phyloP scores from a whole-genome alignment of 306 rosid genomes.

The Cucurbita pepo region DNA sequence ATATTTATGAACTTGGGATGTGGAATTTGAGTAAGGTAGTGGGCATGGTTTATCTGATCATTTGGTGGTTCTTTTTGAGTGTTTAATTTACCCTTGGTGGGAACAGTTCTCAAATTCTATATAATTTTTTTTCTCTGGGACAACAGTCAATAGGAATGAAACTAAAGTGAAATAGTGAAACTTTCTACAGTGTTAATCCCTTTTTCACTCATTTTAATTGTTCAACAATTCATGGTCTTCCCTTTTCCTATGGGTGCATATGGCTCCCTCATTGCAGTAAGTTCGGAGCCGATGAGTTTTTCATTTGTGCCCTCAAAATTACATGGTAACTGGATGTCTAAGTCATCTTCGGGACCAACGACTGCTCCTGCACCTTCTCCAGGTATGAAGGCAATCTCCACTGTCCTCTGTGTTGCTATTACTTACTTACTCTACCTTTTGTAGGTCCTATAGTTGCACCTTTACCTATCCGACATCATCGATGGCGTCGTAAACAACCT shows the following conservation, averaged over 20 bases:
- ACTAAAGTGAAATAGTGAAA: neutral
- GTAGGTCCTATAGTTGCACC: slow-evolving; percentile 32
- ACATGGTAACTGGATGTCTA: slow-evolving; percentile 15
- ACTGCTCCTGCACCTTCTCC: slow-evolving; percentile 48
- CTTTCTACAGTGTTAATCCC: neutral
- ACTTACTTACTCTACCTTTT: slow-evolving; percentile 10
- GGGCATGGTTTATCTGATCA: neutral
- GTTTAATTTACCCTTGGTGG: neutral
- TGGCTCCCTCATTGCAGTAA: slow-evolving; percentile 32
- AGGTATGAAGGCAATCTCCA: slow-evolving; percentile 25
- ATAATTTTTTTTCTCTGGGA: neutral
- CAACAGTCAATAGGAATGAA: neutral
- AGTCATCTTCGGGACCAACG: slow-evolving; percentile 23
- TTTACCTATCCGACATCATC: slow-evolving; percentile 21
- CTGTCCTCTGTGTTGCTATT: neutral
- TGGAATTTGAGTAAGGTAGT: neutral
- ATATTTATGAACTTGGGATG: neutral
- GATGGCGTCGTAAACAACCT: slow-evolving; percentile 18
- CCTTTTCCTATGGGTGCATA: neutral
- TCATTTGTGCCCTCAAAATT: slow-evolving; percentile 29
- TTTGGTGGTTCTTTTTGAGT: neutral
- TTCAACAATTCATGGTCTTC: neutral
- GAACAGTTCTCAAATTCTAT: neutral
- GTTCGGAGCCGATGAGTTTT: slow-evolving; percentile 25
- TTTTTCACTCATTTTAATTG: neutral